Conservation (phyloP, 768 basidiomycete species). For the Brasilioporus rufonigricans region DNA sequence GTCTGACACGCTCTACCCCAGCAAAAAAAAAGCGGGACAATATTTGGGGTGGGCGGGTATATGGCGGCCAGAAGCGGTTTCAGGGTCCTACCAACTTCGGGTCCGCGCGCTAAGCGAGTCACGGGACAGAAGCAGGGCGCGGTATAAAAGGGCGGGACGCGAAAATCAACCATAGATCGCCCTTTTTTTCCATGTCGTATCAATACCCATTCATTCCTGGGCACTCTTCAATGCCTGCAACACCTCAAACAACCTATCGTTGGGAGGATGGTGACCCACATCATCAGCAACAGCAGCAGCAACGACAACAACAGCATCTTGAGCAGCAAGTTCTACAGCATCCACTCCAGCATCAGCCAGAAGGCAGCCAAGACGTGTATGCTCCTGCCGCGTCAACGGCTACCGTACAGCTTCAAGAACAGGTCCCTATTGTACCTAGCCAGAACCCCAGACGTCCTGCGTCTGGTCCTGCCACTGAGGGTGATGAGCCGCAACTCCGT, state of each 20-base stretch:
- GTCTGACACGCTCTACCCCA: not conserved
- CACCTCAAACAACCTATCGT: conserved; percentile 42
- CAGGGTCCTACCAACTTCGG: conserved; percentile 13
- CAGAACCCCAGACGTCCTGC: conserved; percentile 22
- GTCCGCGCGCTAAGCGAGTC: conserved; percentile 26
- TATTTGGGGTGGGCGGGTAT: not conserved
- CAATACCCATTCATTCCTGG: conserved; percentile 46
- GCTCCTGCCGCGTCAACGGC: conserved; percentile 15
- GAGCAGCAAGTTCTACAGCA: conserved; percentile 41
- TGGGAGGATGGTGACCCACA: conserved; percentile 39
- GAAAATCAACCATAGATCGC: conserved; percentile 18
- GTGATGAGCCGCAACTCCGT: conserved; percentile 24
- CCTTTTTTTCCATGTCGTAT: conserved; percentile 46
- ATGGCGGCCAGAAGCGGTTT: not conserved
- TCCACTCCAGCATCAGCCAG: conserved; percentile 36
- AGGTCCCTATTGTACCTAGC: conserved; percentile 30
- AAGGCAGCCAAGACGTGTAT: conserved; percentile 23
- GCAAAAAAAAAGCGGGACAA: not conserved
- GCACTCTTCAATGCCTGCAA: conserved; percentile 47
- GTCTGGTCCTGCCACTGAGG: conserved; percentile 19
- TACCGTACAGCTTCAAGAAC: conserved; percentile 26
- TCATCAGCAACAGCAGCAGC: conserved; percentile 29
- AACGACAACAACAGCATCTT: conserved; percentile 30
- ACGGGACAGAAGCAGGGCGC: conserved; percentile 11
- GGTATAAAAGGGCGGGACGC: conserved; percentile 32